Base-by-base conservation (phyloP, 2,329 filamentous ascomycete genomes). In the Trichophyton mentagrophytes region DNA sequence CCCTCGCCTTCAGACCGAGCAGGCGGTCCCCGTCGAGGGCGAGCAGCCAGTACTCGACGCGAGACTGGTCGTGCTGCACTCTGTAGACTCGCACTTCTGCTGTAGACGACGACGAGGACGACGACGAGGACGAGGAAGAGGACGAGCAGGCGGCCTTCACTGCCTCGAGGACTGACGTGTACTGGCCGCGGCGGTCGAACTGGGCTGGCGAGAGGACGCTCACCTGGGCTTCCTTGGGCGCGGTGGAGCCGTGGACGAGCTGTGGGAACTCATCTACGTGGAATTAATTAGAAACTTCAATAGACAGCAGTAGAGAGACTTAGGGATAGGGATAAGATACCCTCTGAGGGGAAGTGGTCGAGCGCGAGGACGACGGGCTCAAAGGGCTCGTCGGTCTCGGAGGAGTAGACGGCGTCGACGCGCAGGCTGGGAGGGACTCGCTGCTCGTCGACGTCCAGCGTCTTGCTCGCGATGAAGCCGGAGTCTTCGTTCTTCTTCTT, bases 341-440 rank as follows among this genome's bases (percentile, higher is more conserved):
- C 49, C 33, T 53, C 15, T 1, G 8, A 9, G 5, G 51, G 51
- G 13, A 15, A 36, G 51, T 55, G 51, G 51, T 71, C 67, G 72
- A 81, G 89, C 65, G 78, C 79, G 66, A 95, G 71, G 59, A 81
- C 83, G 4, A 96, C 88, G 2, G 85, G 83, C 71, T 88, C 84
- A 73, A 95, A 96, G 3, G 87, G 85, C 78, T 95, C 89, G 71
- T 96, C 90, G 33, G 89, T 84, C 62, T 96, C 91, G 64, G 87
- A 93, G 15, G 82, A 73, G 72, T 93, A 95, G 69, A 86, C 85
- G 49, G 79, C 81, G 61, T 86, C 77, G 58, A 80, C 77, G 60
- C 75, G 73, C 59, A 91, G 78, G 2, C 75, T 73, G 57, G 77
- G 73, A 5, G 90, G 89, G 59, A 90, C 80, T 62, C 79, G 72